phyloP scores from a whole-genome alignment of 1,284 basidiomycete species.

The Ceratobasidium sp. region DNA sequence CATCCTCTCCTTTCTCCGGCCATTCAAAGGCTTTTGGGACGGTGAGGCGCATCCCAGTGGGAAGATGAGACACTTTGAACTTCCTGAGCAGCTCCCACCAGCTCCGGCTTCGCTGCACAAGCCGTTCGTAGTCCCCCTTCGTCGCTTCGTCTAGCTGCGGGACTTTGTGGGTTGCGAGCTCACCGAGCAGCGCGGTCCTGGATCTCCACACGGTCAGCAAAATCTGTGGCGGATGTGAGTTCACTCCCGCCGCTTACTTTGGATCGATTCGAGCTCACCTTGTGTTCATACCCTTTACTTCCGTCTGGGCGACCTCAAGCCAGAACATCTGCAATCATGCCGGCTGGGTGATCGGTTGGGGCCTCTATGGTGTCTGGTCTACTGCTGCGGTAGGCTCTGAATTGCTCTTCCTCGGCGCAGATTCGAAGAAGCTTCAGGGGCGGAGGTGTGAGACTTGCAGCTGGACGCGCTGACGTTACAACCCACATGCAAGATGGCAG shows the following conservation, averaged over 20 bases:
- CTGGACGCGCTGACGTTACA: no score
- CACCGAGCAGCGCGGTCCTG: neutral
- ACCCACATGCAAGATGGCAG: no score
- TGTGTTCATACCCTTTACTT: slow-evolving; percentile 9
- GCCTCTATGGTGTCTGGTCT: no score
- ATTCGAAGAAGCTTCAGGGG: no score
- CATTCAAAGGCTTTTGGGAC: neutral
- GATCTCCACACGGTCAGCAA: neutral
- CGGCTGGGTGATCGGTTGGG: no score
- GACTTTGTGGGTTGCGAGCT: neutral
- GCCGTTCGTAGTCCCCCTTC: neutral
- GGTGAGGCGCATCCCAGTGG: neutral
- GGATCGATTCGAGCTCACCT: neutral
- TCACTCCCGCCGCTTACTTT: slow-evolving; percentile 1
- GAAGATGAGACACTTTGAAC: neutral
- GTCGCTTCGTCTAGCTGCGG: neutral
- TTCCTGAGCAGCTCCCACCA: neutral
- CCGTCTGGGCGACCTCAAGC: no score
- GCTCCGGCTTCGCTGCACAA: neutral
- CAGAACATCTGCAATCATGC: no score
- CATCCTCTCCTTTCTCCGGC: no score
- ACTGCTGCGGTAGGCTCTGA: no score
- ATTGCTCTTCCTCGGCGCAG: no score
- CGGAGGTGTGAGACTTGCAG: no score
- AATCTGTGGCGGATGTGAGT: neutral